Evolutionary conservation across 176 grass and related monocot genomes (phyloP).

Genomic region (Oryza punctata): DNA sequence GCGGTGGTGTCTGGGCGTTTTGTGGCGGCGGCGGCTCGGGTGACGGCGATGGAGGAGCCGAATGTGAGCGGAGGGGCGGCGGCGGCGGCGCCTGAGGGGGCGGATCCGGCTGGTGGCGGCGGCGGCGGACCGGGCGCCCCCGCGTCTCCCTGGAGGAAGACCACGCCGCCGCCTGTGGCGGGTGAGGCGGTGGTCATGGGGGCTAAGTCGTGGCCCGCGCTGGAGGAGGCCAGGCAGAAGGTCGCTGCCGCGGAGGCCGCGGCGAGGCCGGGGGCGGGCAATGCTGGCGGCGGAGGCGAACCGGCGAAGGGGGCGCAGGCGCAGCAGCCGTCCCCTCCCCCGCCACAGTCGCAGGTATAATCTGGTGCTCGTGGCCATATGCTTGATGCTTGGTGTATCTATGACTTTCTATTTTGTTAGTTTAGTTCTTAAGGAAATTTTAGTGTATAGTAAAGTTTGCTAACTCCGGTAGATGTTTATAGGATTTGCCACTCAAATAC

Average conservation of each 20-base stretch:
- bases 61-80: conserved; percentile 32
- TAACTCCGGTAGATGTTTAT: background rate
- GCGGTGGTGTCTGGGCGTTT: background rate
- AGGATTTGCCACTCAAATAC: background rate
- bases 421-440: background rate
- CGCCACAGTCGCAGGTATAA: conserved; percentile 43
- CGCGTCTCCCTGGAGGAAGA: conserved; percentile 51
- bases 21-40: background rate
- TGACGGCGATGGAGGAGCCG: conserved; percentile 35
- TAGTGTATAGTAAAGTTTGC: background rate
- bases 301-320: conserved; percentile 7
- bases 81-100: conserved; percentile 16
- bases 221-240: conserved; percentile 62
- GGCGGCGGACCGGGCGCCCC: background rate
- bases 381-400: background rate
- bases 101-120: conserved; percentile 33
- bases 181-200: conserved; percentile 58
- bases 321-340: conserved; percentile 12
- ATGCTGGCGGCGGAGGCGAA: conserved; percentile 32
- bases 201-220: conserved; percentile 63
- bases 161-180: conserved; percentile 24
- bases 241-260: conserved; percentile 18
- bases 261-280: conserved; percentile 35
- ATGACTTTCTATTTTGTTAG: background rate
- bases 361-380: background rate